These are phyloP conservation scores for Triglochin maritima DNA, from an alignment of 106 monocot species.

Conservation along the genomic window DNA sequence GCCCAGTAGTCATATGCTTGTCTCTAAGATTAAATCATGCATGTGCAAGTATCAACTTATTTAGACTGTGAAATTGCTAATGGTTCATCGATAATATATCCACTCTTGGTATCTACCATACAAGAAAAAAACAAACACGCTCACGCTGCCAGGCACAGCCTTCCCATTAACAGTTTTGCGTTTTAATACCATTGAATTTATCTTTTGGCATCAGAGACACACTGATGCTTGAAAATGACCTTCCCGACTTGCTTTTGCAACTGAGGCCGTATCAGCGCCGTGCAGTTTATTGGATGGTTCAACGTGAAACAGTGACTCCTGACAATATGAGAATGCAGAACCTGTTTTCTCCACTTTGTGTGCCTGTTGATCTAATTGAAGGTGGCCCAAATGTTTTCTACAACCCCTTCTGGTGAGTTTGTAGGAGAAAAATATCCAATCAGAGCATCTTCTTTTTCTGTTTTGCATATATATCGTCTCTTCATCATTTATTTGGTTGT, in stretches of 20 bases:
- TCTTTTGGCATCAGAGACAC: constrained; percentile 42
- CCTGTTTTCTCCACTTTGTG: constrained; percentile 45
- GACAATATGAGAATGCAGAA: constrained; percentile 11
- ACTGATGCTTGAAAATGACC: constrained; percentile 43
- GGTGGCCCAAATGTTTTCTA: constrained; percentile 62
- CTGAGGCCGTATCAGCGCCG: constrained; percentile 88
- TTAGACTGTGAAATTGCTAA: too few relatives aligned
- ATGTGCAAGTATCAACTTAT: too few relatives aligned
- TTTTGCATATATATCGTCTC: not conserved
- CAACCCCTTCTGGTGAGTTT: constrained; percentile 84
- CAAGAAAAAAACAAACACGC: too few relatives aligned
- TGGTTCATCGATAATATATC: too few relatives aligned
- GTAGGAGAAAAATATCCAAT: not conserved
- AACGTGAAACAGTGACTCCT: constrained; percentile 40
- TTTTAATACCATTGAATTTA: not conserved
- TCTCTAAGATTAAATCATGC: too few relatives aligned
- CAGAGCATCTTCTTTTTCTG: not conserved
- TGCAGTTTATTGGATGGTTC: constrained; percentile 95
- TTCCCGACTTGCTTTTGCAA: constrained; percentile 60
- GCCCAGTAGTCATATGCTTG: too few relatives aligned
- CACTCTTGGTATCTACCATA: too few relatives aligned
- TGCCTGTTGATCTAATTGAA: constrained; percentile 55
- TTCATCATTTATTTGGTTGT: too few relatives aligned
- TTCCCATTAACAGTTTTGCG: too few relatives aligned
- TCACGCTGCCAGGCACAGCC: too few relatives aligned